Base-by-base conservation (phyloP, 352 stramenopile species). In the Globisporangium carolinianum region DNA sequence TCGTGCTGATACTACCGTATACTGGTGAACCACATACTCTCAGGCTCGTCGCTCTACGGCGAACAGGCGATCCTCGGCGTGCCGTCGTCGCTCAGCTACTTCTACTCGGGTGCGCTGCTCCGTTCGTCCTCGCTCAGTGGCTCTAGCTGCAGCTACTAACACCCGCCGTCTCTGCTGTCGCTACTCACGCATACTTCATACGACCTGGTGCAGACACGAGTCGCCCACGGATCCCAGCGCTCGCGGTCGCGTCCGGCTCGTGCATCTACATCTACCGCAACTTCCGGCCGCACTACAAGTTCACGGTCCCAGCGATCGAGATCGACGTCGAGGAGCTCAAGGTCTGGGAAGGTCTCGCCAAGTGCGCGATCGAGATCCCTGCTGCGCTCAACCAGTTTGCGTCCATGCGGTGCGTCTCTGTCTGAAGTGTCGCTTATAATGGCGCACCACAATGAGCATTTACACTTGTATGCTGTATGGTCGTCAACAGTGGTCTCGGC, bases 251-350 rank as follows among this genome's bases (percentile, higher is more conserved):
- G 6, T 89, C 86, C 0, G 85, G 85, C 6, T 80, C 86, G 17
- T 91, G 80, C 62, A 84, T 96, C 48, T 97, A 94, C 74, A 96
- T 96, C 48, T 97, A 96, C 62, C 84, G 86, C 55, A 95, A 96
- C 66, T 89, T 96, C 60, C 76, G 86, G 3, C 87, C 87, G 4
- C 90, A 96, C 62, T 96, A 93, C 71, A 97, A 96, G 61, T 96
- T 97, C 61, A 92, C 83, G 8, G 69, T 92, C 4, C 87, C 89
- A 2, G 57, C 81, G 2, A 62, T 94, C n/a, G 81, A 93, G 6
- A 79, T 94, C 38, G 73, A 87, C 49, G 59, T 62, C 6, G 76
- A 89, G 45, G 84, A 94, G 58, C 65, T 68, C 18, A 89, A 87
- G 52, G 58, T 92, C 11, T 92, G 82, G 82, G 80, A 86, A 35